Evolutionary conservation across 2,329 filamentous ascomycete genomes (phyloP).

Genomic region (Cordyceps tenuipes): DNA sequence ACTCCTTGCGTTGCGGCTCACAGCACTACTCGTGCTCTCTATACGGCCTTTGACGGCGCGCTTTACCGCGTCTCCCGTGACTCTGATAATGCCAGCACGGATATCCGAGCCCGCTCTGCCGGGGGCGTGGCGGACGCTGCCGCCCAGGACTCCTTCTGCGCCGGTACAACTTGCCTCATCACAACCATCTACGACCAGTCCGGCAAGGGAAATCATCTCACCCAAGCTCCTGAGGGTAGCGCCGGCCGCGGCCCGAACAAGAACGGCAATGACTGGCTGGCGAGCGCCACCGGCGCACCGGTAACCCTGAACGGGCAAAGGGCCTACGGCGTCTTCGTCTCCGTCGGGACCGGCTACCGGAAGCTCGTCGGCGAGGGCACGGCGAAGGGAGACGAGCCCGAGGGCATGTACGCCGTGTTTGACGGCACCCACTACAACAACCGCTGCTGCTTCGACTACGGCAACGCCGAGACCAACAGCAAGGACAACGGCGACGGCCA

Average conservation of each 20-base stretch:
- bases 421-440: conserved; percentile 53
- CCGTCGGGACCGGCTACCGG: conserved; percentile 55
- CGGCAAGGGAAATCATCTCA: conserved; percentile 52
- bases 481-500: conserved; percentile 51
- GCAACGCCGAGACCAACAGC: conserved; percentile 46
- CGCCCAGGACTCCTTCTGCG: conserved; percentile 53
- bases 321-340: conserved; percentile 55
- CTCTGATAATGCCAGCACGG: conserved; percentile 36
- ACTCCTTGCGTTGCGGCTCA: conserved; percentile 55
- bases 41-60: conserved; percentile 40
- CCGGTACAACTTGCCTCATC: conserved; percentile 53
- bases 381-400: conserved; percentile 44
- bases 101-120: conserved; percentile 42
- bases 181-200: conserved; percentile 60
- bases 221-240: conserved; percentile 48
- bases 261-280: conserved; percentile 51
- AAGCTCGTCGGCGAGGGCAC: conserved; percentile 46
- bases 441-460: conserved; percentile 50
- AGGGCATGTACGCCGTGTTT: conserved; percentile 54
- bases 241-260: conserved; percentile 47
- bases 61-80: conserved; percentile 52
- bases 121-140: conserved; percentile 56
- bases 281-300: conserved; percentile 50
- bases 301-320: conserved; percentile 53
- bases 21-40: conserved; percentile 54